phyloP scores from a whole-genome alignment of 2,329 filamentous ascomycete genomes.

The Pleurostoma richardsiae region DNA sequence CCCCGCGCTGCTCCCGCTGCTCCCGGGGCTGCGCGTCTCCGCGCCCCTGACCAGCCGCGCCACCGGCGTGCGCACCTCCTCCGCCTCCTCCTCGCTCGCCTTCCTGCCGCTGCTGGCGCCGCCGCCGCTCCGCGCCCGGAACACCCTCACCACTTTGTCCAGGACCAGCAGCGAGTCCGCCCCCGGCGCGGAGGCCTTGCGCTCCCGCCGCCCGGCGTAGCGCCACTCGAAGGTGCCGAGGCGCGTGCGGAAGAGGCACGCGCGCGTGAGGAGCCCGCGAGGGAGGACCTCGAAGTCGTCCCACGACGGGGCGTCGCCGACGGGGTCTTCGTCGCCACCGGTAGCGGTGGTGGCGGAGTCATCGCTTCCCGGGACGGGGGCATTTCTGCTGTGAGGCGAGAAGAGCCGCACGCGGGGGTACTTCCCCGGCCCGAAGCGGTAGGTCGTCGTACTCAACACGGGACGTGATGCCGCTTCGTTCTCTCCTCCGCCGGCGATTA shows the following conservation, averaged over 20 bases:
- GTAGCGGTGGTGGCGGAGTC: background rate
- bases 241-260: slow-evolving; percentile 38
- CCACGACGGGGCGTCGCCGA: slow-evolving; percentile 8
- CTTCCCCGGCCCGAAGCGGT: slow-evolving; percentile 50
- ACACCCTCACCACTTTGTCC: slow-evolving; percentile 35
- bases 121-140: slow-evolving; percentile 8
- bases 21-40: slow-evolving; percentile 32
- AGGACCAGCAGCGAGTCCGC: slow-evolving; percentile 43
- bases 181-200: slow-evolving; percentile 27
- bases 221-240: slow-evolving; percentile 51
- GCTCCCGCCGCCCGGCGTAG: slow-evolving; percentile 44
- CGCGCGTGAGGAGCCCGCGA: slow-evolving; percentile 39
- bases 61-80: slow-evolving; percentile 25
- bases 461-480: slow-evolving; percentile 11
- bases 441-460: slow-evolving; percentile 45
- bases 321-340: slow-evolving; percentile 18
- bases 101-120: slow-evolving; percentile 1
- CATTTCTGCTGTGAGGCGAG: background rate
- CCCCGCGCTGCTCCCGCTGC: slow-evolving; percentile 31
- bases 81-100: slow-evolving; percentile 14
- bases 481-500: slow-evolving; percentile 29
- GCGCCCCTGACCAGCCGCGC: slow-evolving; percentile 38
- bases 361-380: background rate
- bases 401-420: slow-evolving; percentile 40
- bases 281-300: slow-evolving; percentile 19